A percentile compares a stretch with the other conserved stretches of the same genome.
phyloP scores from a whole-genome alignment of 441 rosid species.

The Eruca vesicaria region DNA sequence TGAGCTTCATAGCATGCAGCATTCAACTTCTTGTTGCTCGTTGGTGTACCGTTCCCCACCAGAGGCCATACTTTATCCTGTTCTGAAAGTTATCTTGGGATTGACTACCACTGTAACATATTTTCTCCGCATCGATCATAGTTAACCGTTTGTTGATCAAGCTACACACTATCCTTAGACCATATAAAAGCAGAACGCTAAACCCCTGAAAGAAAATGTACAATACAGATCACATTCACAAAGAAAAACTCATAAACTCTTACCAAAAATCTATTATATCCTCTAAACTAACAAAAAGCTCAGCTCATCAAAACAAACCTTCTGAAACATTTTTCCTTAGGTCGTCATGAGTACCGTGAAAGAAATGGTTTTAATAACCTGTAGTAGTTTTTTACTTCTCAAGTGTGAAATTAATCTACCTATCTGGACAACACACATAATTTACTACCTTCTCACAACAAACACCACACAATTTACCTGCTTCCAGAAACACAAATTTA shows the following conservation, averaged over 20 bases:
- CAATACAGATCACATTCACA: not conserved
- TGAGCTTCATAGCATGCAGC: not conserved
- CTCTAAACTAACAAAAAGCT: not conserved
- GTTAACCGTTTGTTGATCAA: constrained; percentile 64
- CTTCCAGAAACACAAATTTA: no score
- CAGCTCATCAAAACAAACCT: constrained; percentile 43
- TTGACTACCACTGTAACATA: not conserved
- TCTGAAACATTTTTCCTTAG: constrained; percentile 62
- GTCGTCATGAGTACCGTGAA: constrained; percentile 9
- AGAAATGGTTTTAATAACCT: no score
- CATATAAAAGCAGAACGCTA: constrained; percentile 73
- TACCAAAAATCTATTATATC: not conserved
- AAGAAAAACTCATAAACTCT: not conserved
- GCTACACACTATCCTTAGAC: constrained; percentile 67
- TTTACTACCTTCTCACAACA: no score
- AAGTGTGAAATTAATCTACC: no score
- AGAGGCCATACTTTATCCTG: not conserved
- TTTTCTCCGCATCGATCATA: constrained; percentile 52
- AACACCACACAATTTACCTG: no score
- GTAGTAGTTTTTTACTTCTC: no score
- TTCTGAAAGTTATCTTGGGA: not conserved
- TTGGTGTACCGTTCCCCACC: no score
- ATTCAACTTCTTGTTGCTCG: not conserved
- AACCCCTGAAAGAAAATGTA: constrained; percentile 47
- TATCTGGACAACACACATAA: no score